phyloP scores from a whole-genome alignment of 2,329 filamentous ascomycete species.

The Exophiala spinifera region DNA sequence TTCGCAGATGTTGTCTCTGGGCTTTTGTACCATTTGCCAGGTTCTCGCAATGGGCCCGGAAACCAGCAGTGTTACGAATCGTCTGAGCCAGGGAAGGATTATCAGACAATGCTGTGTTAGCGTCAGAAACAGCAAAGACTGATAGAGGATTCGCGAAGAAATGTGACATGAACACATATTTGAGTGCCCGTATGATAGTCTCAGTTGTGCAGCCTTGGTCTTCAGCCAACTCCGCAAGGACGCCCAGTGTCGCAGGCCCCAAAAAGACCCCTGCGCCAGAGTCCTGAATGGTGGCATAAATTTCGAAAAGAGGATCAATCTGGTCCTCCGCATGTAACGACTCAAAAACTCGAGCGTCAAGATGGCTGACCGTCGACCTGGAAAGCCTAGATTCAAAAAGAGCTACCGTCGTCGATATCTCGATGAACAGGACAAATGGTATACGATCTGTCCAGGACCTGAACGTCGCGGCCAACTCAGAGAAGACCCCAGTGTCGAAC shows the following conservation, averaged over 20 bases:
- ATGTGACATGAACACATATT: slow-evolving; percentile 63
- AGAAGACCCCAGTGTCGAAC: slow-evolving; percentile 44
- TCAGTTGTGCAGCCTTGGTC: slow-evolving; percentile 60
- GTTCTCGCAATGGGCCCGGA: slow-evolving; percentile 40
- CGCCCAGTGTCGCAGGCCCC: slow-evolving; percentile 51
- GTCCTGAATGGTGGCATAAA: slow-evolving; percentile 41
- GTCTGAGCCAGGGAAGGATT: slow-evolving; percentile 50
- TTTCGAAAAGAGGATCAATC: slow-evolving; percentile 33
- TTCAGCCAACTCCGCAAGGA: slow-evolving; percentile 54
- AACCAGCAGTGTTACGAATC: slow-evolving; percentile 56
- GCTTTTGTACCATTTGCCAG: slow-evolving; percentile 40
- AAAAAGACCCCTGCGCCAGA: slow-evolving; percentile 44
- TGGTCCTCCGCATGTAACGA: slow-evolving; percentile 27
- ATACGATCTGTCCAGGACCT: slow-evolving; percentile 61
- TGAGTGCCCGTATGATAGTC: slow-evolving; percentile 52
- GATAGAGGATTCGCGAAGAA: slow-evolving; percentile 61
- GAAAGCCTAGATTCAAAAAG: slow-evolving; percentile 59
- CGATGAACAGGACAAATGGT: slow-evolving; percentile 58
- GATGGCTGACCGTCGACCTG: slow-evolving; percentile 49
- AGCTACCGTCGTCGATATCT: slow-evolving; percentile 61
- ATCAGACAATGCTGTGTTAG: slow-evolving; percentile 27
- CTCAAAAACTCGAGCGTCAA: slow-evolving; percentile 57
- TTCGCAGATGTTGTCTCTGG: slow-evolving; percentile 37
- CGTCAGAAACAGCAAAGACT: slow-evolving; percentile 41
- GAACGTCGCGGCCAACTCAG: slow-evolving; percentile 45